Evolutionary conservation across 768 basidiomycete species (phyloP).

Genomic region (Mycena capillaripes): DNA sequence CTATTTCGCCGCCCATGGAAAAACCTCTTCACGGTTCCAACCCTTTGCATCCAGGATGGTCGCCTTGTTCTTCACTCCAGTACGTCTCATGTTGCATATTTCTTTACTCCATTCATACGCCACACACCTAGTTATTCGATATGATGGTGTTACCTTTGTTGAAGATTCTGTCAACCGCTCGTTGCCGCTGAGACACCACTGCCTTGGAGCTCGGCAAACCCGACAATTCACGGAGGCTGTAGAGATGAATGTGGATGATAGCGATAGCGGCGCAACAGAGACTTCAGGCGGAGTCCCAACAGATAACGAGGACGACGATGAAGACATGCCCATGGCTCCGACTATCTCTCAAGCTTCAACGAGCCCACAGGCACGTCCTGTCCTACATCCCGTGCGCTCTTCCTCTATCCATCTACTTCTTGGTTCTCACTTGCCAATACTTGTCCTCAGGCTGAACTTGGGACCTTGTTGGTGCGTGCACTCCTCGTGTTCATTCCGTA

Average conservation of each 20-base stretch:
- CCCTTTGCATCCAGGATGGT: too few relatives aligned
- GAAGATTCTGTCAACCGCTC: background rate
- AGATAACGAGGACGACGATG: background rate
- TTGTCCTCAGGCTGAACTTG: background rate
- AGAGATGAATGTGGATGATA: background rate
- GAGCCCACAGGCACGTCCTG: too few relatives aligned
- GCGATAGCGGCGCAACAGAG: background rate
- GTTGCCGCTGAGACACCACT: background rate
- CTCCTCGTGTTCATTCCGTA: background rate
- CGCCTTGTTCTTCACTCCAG: background rate
- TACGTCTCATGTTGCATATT: background rate
- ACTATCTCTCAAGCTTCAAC: too few relatives aligned
- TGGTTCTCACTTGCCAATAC: too few relatives aligned
- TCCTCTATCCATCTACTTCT: too few relatives aligned
- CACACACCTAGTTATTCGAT: background rate
- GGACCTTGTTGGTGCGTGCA: background rate
- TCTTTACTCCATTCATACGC: background rate
- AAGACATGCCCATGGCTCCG: too few relatives aligned
- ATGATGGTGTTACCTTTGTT: background rate
- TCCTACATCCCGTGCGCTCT: too few relatives aligned
- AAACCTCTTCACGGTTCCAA: too few relatives aligned
- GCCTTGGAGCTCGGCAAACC: too few relatives aligned
- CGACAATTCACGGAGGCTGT: too few relatives aligned
- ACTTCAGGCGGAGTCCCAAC: background rate
- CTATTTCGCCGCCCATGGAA: too few relatives aligned